Percentiles rank a stretch among this genome's conserved stretches.
Conservation (phyloP, 2,329 filamentous ascomycete genomes). For the Fusarium sacchari region DNA sequence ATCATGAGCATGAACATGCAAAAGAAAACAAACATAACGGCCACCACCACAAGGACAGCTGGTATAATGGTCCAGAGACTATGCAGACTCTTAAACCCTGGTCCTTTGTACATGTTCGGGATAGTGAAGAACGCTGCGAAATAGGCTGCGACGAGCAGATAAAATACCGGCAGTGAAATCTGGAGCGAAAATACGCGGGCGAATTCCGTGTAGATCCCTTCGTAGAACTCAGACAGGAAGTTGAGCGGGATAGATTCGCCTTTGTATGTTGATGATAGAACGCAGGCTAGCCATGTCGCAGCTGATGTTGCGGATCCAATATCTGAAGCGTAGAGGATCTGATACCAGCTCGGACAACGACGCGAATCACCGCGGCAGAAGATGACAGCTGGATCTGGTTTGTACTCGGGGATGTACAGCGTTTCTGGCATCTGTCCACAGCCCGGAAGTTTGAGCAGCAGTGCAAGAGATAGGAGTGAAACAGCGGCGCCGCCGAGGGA, state of each 20-base stretch:
- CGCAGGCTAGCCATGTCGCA: not conserved
- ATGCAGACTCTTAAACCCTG: not conserved
- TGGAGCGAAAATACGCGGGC: not conserved
- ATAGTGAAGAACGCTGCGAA: not conserved
- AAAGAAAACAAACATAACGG: not conserved
- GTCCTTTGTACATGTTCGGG: fast-evolving
- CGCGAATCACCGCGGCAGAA: constrained; percentile 11
- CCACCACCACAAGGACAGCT: fast-evolving
- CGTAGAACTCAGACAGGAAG: not conserved
- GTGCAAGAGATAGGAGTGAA: not conserved
- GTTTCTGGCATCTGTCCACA: not conserved
- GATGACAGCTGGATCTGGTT: not conserved
- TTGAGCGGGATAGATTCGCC: not conserved
- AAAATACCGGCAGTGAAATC: not conserved
- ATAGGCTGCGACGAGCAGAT: not conserved
- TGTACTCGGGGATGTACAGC: not conserved
- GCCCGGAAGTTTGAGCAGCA: constrained; percentile 13
- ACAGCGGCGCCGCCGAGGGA: constrained; percentile 2
- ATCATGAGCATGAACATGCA: not conserved
- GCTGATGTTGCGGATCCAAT: not conserved
- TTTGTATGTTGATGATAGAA: not conserved
- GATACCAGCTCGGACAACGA: constrained; percentile 11
- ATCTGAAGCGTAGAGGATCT: not conserved
- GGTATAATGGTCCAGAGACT: not conserved
- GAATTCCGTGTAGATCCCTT: not conserved